phyloP scores from a whole-genome alignment of 2,329 filamentous ascomycete species.

The Botrytis byssoidea region DNA sequence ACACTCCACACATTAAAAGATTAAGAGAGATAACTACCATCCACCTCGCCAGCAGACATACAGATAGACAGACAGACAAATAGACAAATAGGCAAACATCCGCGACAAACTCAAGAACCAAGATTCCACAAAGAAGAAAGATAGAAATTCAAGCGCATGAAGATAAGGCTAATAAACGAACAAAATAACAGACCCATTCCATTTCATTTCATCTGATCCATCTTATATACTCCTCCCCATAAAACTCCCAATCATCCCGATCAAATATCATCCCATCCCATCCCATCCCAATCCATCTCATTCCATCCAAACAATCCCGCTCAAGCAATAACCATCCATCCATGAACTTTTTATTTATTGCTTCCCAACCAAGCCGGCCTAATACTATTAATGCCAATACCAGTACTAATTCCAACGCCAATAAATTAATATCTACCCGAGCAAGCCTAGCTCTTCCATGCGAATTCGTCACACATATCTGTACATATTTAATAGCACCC shows the following conservation, averaged over 20 bases:
- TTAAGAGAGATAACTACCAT: not conserved
- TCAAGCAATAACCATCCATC: too few relatives aligned
- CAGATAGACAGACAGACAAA: not conserved
- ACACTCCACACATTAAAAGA: not conserved
- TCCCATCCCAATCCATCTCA: not conserved
- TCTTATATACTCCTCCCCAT: not conserved
- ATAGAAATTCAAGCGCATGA: not conserved
- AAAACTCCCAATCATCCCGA: not conserved
- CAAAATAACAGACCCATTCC: not conserved
- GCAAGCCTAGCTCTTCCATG: not conserved
- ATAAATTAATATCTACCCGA: not conserved
- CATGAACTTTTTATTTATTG: not conserved
- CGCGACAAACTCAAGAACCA: not conserved
- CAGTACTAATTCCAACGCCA: not conserved
- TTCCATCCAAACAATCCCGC: not conserved
- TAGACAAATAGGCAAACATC: not conserved
- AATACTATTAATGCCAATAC: not conserved
- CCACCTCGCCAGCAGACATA: too few relatives aligned
- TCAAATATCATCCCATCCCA: not conserved
- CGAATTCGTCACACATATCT: constrained; percentile 5
- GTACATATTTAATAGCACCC: not conserved
- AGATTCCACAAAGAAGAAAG: not conserved
- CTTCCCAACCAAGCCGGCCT: not conserved
- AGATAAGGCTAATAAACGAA: not conserved
- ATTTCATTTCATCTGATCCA: too few relatives aligned